Percentiles rank a stretch among this genome's conserved stretches.
Conservation (phyloP, 495 filamentous ascomycete genomes). For the Penicillium bovifimosum region DNA sequence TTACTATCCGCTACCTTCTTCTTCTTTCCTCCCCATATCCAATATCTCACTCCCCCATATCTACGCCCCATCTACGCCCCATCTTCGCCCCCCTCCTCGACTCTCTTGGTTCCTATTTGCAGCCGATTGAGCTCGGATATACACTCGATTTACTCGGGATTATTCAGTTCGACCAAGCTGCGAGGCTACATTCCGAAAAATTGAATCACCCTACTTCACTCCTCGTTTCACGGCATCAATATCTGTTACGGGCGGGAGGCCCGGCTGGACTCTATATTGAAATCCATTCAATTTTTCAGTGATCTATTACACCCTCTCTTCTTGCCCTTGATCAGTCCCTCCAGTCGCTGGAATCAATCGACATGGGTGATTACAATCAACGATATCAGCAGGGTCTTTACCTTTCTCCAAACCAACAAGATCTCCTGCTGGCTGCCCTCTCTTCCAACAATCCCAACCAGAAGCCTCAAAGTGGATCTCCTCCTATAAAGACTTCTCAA, state of each 20-base stretch:
- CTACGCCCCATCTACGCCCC: neutral
- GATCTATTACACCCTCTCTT: neutral
- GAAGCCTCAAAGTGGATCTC: slow-evolving; percentile 26
- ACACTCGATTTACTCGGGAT: neutral
- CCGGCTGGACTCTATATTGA: slow-evolving; percentile 1
- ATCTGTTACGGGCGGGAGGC: slow-evolving; percentile 9
- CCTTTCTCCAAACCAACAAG: slow-evolving; percentile 82
- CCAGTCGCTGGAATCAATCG: neutral
- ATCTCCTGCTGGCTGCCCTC: slow-evolving; percentile 80
- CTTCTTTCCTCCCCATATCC: slow-evolving; percentile 1
- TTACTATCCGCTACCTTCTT: slow-evolving; percentile 2
- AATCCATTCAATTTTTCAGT: neutral
- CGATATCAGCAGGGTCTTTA: slow-evolving; percentile 48
- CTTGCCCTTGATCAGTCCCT: neutral
- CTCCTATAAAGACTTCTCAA: slow-evolving; percentile 22
- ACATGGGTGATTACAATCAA: slow-evolving; percentile 35
- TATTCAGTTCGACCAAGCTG: neutral
- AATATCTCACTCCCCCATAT: neutral
- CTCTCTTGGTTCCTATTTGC: neutral
- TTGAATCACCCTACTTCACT: neutral
- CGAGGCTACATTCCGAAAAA: neutral
- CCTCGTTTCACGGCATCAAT: slow-evolving; percentile 1
- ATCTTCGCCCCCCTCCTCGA: neutral
- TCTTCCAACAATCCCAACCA: slow-evolving; percentile 61
- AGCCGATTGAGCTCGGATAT: neutral